Evolutionary conservation across 495 filamentous ascomycete genomes (phyloP), one percentile per base, ranked within the genome.

Genomic region (Peziza echinospora): DNA sequence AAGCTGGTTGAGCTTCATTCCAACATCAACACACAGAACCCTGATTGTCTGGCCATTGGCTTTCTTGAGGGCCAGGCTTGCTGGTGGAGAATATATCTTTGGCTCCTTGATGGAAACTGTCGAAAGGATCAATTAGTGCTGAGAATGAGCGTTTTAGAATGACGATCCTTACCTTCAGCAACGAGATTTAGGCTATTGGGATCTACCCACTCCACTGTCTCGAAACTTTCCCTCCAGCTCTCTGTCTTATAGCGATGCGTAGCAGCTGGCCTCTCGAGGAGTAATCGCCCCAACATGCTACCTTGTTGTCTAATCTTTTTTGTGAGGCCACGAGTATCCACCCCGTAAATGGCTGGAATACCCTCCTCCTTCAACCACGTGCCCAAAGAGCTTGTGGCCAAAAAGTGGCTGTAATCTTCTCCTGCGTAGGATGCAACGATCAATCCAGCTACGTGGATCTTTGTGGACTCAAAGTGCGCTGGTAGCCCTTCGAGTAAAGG

Each of bases 331-430:
- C 89, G 79, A 34, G 89, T 99, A 58, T 99, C 89, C 43, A 99
- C 89, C 19, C 89, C 89, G 19, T 85, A 83, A 63, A 99, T 93
- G 53, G 84, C 85, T 17, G 91, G 89, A 24, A 99, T 82, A 47
- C 86, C 89, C 64, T 96, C 87, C 17, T 87, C 75, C 40, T 84
- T 81, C 62, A 91, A 96, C 89, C 89, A 99, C 49, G 89, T 71
- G 49, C 80, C 71, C 54, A 99, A 66, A 53, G 81, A 84, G 72
- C 94, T 82, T 24, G 94, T 86, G 22, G 89, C 89, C 42, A 89
- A 96, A 91, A 91, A 96, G 61, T 99, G 91, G 62, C 82, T 89
- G 70, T 96, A 93, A 56, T 86, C 73, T 57, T 79, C 72, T 16
- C 91, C 87, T 50, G 84, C 82, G 58, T 99, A 91, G 3, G 41